A percentile compares a stretch with the other conserved stretches of the same genome.
These are phyloP conservation scores for Pseudozyma sp. DNA, from an alignment of 1,284 basidiomycete species.

Conservation along the genomic window DNA sequence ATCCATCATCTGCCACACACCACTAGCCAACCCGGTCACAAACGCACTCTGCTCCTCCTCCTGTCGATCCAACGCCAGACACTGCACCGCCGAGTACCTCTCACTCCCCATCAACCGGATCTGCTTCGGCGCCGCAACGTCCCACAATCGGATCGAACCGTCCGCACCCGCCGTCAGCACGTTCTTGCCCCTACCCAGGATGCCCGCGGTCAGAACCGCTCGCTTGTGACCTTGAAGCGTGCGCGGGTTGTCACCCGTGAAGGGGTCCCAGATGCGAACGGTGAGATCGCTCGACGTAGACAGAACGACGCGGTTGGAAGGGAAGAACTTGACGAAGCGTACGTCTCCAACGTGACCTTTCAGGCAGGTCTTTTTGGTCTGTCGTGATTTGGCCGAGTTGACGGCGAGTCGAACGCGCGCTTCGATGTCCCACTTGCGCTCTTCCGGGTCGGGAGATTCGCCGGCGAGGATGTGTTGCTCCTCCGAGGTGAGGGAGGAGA, in stretches of 20 bases:
- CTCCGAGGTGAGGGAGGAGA: slow-evolving; percentile 20
- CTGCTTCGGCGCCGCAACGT: slow-evolving; percentile 74
- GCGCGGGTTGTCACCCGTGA: slow-evolving; percentile 71
- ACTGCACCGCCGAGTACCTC: slow-evolving; percentile 71
- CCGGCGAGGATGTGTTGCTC: slow-evolving; percentile 17
- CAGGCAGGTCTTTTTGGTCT: slow-evolving; percentile 32
- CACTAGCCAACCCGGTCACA: slow-evolving; percentile 74
- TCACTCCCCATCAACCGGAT: slow-evolving; percentile 64
- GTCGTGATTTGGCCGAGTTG: slow-evolving; percentile 15
- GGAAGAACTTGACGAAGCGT: slow-evolving; percentile 58
- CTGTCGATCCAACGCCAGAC: slow-evolving; percentile 67
- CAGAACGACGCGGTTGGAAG: slow-evolving; percentile 70
- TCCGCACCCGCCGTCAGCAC: slow-evolving; percentile 76
- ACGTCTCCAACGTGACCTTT: slow-evolving; percentile 62
- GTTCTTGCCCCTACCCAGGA: slow-evolving; percentile 76
- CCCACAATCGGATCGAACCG: slow-evolving; percentile 80
- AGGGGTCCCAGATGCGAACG: slow-evolving; percentile 75
- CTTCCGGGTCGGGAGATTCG: slow-evolving; percentile 24
- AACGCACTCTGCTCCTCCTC: slow-evolving; percentile 24
- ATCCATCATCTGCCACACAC: slow-evolving; percentile 75
- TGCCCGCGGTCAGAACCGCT: slow-evolving; percentile 73
- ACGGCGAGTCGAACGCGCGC: slow-evolving; percentile 31
- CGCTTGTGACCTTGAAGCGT: slow-evolving; percentile 79
- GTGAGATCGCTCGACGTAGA: slow-evolving; percentile 77
- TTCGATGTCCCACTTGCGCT: slow-evolving; percentile 38